Evolutionary conservation across 2,329 filamentous ascomycete genomes (phyloP).

Genomic region (Monosporascus sp.): DNA sequence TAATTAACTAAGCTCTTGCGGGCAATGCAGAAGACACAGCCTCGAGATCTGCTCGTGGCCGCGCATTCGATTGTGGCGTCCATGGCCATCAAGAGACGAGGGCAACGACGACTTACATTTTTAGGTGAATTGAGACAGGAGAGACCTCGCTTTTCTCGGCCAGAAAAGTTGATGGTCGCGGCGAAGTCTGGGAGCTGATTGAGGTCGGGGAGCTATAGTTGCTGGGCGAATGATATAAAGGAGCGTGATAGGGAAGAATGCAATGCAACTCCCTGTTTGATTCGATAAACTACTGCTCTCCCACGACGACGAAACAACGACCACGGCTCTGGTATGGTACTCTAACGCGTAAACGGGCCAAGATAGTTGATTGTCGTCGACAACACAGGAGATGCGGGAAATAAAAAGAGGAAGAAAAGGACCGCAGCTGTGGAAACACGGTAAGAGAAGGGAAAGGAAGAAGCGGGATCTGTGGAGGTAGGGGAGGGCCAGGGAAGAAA

Average conservation of each 20-base stretch:
- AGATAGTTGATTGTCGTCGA: not conserved
- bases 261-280: not conserved
- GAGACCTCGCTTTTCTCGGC: not conserved
- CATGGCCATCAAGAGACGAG: not conserved
- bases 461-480: not conserved
- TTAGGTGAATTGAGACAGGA: not conserved
- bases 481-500: not conserved
- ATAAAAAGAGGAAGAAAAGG: constrained; percentile 1
- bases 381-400: not conserved
- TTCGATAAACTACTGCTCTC: not conserved
- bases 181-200: not conserved
- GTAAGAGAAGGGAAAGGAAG: constrained; percentile 3
- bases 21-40: too few relatives aligned
- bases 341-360: not conserved
- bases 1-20: too few relatives aligned
- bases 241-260: not conserved
- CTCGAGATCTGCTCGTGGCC: not conserved
- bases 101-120: not conserved
- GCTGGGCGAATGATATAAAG: not conserved
- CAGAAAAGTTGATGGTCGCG: not conserved
- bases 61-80: not conserved
- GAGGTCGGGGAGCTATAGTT: not conserved
- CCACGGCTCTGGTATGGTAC: not conserved
- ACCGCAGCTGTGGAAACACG: too few relatives aligned
- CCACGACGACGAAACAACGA: not conserved